These are phyloP conservation scores for Chimonanthus salicifolius DNA, from an alignment of 164 flowering plant genomes.

Conservation along the genomic window DNA sequence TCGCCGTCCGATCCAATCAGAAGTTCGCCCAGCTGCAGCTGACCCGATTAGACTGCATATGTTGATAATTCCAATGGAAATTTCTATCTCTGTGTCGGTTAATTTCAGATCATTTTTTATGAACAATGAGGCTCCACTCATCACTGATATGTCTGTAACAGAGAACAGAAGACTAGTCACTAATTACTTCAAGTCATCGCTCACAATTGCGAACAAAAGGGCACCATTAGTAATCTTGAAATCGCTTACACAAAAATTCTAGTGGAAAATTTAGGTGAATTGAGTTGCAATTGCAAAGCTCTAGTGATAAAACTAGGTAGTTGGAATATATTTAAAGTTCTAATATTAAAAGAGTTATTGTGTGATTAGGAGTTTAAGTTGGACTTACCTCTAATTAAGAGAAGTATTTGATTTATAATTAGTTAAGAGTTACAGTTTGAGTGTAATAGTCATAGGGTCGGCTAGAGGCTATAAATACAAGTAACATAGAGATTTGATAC, in stretches of 20 bases:
- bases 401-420: no score
- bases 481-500: no score
- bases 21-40: conserved; percentile 24
- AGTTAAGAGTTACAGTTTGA: no score
- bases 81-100: conserved; percentile 20
- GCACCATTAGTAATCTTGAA: no score
- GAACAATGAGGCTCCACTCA: conserved; percentile 32
- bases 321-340: no score
- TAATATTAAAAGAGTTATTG: no score
- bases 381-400: no score
- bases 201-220: not conserved
- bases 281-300: not conserved
- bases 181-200: not conserved
- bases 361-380: no score
- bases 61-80: conserved; percentile 22
- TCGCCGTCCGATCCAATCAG: conserved; percentile 36
- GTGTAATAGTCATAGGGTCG: no score
- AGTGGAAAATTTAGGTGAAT: no score
- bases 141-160: conserved; percentile 10
- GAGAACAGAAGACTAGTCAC: not conserved
- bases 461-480: no score
- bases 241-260: not conserved
- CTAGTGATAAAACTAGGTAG: no score
- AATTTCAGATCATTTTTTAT: conserved; percentile 25
- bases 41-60: conserved; percentile 29